phyloP scores from a whole-genome alignment of 306 rosid species.

The Lablab purpureus region DNA sequence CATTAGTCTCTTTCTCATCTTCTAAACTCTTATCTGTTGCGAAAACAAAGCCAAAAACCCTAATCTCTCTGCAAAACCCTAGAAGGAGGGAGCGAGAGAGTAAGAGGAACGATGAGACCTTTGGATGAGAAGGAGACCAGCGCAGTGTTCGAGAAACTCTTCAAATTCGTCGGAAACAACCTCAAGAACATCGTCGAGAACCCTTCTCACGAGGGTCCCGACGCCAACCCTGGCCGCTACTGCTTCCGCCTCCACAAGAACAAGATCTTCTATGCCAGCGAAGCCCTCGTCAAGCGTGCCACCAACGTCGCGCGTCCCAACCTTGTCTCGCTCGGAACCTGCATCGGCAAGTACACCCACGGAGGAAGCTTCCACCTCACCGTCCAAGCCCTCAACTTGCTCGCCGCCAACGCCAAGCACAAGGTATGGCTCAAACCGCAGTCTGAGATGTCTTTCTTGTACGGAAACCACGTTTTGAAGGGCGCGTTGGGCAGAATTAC shows the following conservation, averaged over 20 bases:
- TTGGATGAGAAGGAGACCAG: slow-evolving; percentile 84
- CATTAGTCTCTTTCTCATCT: too few species aligned
- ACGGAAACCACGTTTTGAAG: slow-evolving; percentile 88
- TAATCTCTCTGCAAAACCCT: slow-evolving; percentile 25
- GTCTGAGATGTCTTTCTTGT: slow-evolving; percentile 84
- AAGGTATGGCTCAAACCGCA: slow-evolving; percentile 95
- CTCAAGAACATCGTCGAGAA: slow-evolving; percentile 86
- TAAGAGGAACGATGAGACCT: slow-evolving; percentile 68
- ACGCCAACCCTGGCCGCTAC: slow-evolving; percentile 71
- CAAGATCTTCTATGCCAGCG: slow-evolving; percentile 79
- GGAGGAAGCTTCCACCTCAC: slow-evolving; percentile 88
- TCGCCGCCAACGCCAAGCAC: slow-evolving; percentile 85
- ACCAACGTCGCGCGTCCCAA: slow-evolving; percentile 74
- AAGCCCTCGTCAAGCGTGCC: slow-evolving; percentile 85
- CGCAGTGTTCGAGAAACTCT: slow-evolving; percentile 79
- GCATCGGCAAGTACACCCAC: slow-evolving; percentile 90
- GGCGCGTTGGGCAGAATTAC: slow-evolving; percentile 89
- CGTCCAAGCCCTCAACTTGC: slow-evolving; percentile 64
- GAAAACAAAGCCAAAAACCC: slow-evolving; percentile 28
- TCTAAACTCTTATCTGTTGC: too few species aligned
- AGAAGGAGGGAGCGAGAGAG: neutral
- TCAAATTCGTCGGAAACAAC: slow-evolving; percentile 89
- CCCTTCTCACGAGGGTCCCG: slow-evolving; percentile 93
- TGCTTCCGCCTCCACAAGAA: slow-evolving; percentile 92
- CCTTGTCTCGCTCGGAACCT: slow-evolving; percentile 76